Evolutionary conservation across 306 rosid species (phyloP).

Genomic region (Casuarina glauca): DNA sequence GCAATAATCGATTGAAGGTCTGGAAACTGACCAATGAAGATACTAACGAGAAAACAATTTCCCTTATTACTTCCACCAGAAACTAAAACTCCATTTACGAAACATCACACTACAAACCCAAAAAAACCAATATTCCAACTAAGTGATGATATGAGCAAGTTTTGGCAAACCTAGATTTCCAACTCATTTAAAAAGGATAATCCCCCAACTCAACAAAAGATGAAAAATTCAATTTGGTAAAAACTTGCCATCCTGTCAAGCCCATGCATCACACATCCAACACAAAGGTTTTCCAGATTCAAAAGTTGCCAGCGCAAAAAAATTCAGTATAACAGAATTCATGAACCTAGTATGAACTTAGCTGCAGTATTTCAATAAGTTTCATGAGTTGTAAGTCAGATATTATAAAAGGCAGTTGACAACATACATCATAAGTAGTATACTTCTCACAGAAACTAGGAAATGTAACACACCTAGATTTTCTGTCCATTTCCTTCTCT

Average conservation of each 20-base stretch:
- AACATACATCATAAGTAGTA: neutral
- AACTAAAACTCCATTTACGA: neutral
- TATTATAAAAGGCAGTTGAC: neutral
- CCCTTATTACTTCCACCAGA: neutral
- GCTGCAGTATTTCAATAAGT: neutral
- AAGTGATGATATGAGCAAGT: neutral
- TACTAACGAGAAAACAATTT: neutral
- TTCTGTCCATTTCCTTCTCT: conserved; percentile 58
- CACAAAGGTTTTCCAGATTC: conserved; percentile 3
- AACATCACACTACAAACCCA: neutral
- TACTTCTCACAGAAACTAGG: conserved; percentile 9
- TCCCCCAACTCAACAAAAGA: neutral
- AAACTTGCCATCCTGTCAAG: neutral
- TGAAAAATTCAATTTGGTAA: neutral
- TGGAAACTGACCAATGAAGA: neutral
- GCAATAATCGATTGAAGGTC: neutral
- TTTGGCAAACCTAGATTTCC: neutral
- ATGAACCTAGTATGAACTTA: neutral
- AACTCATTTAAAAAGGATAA: neutral
- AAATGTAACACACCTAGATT: conserved; percentile 63
- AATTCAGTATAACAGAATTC: conserved; percentile 15
- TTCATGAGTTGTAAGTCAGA: neutral
- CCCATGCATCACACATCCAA: neutral
- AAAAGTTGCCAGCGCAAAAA: conserved; percentile 8
- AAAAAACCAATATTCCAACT: neutral